Percentiles rank a stretch among this genome's conserved stretches.
phyloP scores from a whole-genome alignment of 176 grass and related monocot genomes.

The Echinochloa phyllopogon region DNA sequence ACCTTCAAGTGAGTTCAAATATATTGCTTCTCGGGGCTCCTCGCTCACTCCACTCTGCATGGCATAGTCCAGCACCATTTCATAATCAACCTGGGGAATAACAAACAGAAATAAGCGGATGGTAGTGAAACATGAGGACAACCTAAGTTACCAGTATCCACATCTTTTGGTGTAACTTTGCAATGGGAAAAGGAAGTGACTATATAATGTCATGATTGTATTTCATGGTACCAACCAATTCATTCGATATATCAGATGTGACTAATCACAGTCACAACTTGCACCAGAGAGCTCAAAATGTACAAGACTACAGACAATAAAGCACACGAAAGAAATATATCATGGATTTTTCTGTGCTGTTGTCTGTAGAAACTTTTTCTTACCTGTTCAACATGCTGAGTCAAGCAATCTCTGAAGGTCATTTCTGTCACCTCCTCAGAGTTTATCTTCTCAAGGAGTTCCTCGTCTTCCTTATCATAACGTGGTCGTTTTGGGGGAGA shows the following conservation, averaged over 20 bases:
- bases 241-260: background rate
- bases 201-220: background rate
- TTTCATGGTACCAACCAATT: background rate
- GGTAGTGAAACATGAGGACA: background rate
- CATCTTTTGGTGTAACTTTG: background rate
- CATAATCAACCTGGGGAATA: conserved; percentile 74
- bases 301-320: background rate
- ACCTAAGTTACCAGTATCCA: background rate
- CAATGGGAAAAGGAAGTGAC: background rate
- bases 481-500: conserved; percentile 58
- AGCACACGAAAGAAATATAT: background rate
- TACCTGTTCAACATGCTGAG: conserved; percentile 95
- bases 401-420: conserved; percentile 82
- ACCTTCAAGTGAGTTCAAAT: conserved; percentile 77
- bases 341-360: background rate
- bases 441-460: conserved; percentile 78
- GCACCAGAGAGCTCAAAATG: conserved; percentile 7
- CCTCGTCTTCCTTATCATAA: conserved; percentile 80
- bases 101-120: background rate
- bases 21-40: conserved; percentile 83
- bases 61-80: conserved; percentile 93
- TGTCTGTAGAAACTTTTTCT: conserved; percentile 13
- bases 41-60: conserved; percentile 85
- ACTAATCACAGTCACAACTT: background rate
- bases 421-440: conserved; percentile 79